Base-by-base conservation (phyloP, 2,329 filamentous ascomycete species). In the Pestalotiopsis sp. region DNA sequence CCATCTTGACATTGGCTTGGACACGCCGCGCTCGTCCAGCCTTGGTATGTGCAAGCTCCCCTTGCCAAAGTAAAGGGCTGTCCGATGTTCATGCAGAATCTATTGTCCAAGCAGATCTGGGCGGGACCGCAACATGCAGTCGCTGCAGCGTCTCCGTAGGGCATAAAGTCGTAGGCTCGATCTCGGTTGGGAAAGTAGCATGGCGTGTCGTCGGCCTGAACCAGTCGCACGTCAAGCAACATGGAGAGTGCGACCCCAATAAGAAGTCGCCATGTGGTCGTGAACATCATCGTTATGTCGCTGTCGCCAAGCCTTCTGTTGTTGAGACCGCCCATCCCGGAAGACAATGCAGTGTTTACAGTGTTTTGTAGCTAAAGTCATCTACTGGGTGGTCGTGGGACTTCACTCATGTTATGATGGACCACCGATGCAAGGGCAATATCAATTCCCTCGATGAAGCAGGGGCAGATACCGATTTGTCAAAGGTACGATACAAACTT, bases 141-240 rank as follows among this genome's bases (percentile, higher is more conserved):
- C 12, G 56, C 56, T 9, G 56, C 20, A 2, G 14, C 56, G 20
- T 23, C 25, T 2, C 56, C 56, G 25, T 20, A 58, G 4, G 56
- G 56, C 4, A 31, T 14, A 7, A 25, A 23, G 56, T 58, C 56
- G 20, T 58, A 58, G 20, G 56, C 56, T 58, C 25, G 56, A 31
- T 58, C 56, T 27, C 56, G 56, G 56, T 58, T 58, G 20, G 56
- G 56, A 31, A 58, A 58, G 20, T 58, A 58, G 56, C 56, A 58
- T 58, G 20, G 12, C 5, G 56, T 4, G 20, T 58, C 14, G 4
- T 58, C 56, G 12, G 56, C 56, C 4, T 2, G 20, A 12, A 58
- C 17, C 20, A 58, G 9, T 5, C n/a, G 20, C 20, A 20, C 25
- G 56, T 20, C 3, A 9, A 62, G 13, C 13, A 4, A 49, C 13